Base-by-base conservation (phyloP, 192 early-diverging fungal species). In the Backusella luteola region DNA sequence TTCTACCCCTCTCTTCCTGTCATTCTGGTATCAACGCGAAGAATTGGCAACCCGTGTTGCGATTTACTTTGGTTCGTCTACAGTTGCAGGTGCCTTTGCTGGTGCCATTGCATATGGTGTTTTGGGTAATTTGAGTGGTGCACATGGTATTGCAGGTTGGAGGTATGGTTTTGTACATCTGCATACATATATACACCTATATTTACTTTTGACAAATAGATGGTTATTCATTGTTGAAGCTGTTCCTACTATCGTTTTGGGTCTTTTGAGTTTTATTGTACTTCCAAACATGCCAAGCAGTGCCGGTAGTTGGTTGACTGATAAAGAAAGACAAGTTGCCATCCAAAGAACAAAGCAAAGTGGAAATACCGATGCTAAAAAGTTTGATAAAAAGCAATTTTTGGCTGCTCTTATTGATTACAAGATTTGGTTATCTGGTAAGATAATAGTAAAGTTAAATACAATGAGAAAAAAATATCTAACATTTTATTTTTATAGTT, bases 221-320 rank as follows among this genome's bases (percentile, higher is more conserved):
- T 87, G 91, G 84, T 78, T 94, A 41, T 94, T 94, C 76, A 89
- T 95, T 23, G 80, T 91, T n/a, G 91, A 93, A 79, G 88, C 89
- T 21, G 70, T 90, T 23, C 89, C 90, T 2, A 91, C 89, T 1
- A 86, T 93, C 34, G 67, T 80, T 1, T 78, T 93, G 15, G 90
- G 89, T 0, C 41, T 90, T 17, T 5, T 90, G 32, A 84, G 86
- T 2, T 84, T 87, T 44, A 77, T 89, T 14, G 53, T 89, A 7
- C 79, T 93, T 34, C 85, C 89, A 1, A 87, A 91, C 38, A 83
- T 84, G 1, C 91, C 91, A 17, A 73, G 81, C 17, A 35, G 69
- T 21, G 84, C 67, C 4, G 56, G 49, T 15, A 35, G 52, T 26
- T 80, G 74, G 67, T 49, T 86, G 15, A 86, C 78, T 6, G 26